Evolutionary conservation across 177 flowering plant genomes (phyloP).

Genomic region (Vitis hybrid): DNA sequence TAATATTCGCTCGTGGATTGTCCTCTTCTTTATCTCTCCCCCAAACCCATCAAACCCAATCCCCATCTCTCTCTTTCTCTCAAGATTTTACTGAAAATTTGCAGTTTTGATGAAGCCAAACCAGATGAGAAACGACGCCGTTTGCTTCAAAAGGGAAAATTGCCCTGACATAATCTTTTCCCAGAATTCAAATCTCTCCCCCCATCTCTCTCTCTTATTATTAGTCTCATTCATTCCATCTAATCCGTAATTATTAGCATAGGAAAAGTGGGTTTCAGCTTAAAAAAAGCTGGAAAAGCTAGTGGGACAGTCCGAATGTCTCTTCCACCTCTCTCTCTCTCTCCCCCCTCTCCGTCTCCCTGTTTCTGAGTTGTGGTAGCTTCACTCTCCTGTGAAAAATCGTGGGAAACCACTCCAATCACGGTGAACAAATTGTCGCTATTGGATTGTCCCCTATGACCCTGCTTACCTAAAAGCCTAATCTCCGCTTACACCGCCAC

Average conservation of each 20-base stretch:
- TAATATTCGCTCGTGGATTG: conserved; percentile 24
- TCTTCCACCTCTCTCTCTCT: conserved; percentile 18
- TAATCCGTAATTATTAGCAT: conserved; percentile 24
- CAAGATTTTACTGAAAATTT: neutral
- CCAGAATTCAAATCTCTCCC: neutral
- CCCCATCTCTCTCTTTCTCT: neutral
- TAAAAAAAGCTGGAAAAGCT: conserved; percentile 35
- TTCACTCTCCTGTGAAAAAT: neutral
- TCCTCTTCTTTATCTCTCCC: conserved; percentile 5
- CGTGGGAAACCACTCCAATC: conserved; percentile 8
- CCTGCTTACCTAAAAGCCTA: neutral
- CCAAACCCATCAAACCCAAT: too few relatives aligned
- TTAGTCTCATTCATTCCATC: conserved; percentile 25
- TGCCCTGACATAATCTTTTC: neutral
- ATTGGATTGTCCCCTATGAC: neutral
- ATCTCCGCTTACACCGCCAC: too few relatives aligned
- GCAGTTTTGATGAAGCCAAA: too few relatives aligned
- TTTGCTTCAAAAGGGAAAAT: neutral
- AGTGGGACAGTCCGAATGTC: conserved; percentile 60
- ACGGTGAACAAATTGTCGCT: conserved; percentile 6
- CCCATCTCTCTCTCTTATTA: conserved; percentile 7
- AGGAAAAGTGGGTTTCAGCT: conserved; percentile 11
- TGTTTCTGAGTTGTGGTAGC: neutral
- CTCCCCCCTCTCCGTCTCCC: conserved; percentile 6
- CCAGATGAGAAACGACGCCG: neutral